Base-by-base conservation (phyloP, 176 grass and related monocot species). In the Carex parvula region DNA sequence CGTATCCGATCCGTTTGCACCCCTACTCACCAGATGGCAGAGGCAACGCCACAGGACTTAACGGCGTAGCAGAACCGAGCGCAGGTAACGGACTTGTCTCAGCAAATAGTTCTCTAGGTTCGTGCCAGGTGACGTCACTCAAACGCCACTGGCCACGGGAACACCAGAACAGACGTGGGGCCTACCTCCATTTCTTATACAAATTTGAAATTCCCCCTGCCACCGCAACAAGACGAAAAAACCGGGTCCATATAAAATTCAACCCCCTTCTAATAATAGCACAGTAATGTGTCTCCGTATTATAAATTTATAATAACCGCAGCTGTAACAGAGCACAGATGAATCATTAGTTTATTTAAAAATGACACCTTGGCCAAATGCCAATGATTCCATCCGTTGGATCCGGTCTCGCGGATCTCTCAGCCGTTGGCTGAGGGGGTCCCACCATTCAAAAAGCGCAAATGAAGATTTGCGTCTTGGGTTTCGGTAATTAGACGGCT, bases 121-220 rank as follows among this genome's bases (percentile, higher is more conserved):
- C 12, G 73, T 57, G 73, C 73, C 50, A 78, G 50, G 52, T 69
- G 58, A 83, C 42, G 39, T 83, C 80, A 82, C 35, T 3, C 12
- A 42, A 26, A 82, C 37, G 59, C 62, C 60, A 82, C 14, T 26
- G 1, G 18, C 60, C 17, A 33, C 11, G 21, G 24, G 73, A 70
- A n/a, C 37, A 80, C 41, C 80, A 10, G 26, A 44, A 44, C 41
- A 67, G 56, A 66, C 21, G 14, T 39, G 65, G 58, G 14, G 20
- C 7, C 56, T 56, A 64, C 79, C 78, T 61, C 78, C 55, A 60
- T 82, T 66, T 59, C 30, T 39, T 17, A 57, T 55, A 57, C 20
- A 59, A 80, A 26, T 26, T 26, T 26, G 26, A 26, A 26, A 59
- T 21, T 11, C 3, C 13, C 4, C 60, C 8, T 12, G 58, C 17